Base-by-base conservation (phyloP, 2,329 filamentous ascomycete species). In the Aquanectria penicillioides region DNA sequence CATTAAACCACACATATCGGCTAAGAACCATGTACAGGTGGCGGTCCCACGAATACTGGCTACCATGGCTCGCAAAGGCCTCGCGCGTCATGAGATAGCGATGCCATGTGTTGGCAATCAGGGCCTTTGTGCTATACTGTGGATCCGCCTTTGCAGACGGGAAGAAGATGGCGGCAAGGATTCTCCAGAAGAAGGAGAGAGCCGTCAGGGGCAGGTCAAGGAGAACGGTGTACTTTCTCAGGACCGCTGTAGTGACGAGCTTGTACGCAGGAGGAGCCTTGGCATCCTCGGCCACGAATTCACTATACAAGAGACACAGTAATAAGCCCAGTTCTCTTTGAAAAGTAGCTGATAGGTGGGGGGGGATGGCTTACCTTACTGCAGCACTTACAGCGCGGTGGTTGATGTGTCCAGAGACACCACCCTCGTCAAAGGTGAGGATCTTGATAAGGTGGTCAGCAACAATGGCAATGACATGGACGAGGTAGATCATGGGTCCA, bases 1-100 rank as follows among this genome's bases (percentile, higher is more conserved):
- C 38, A 41, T 41, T 41, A 41, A 41, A 41, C 38, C 38, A 41
- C 20, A 41, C 38, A 26, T 41, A 41, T n/a, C 38, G 38, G 18
- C 38, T 41, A 20, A 41, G 20, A 12, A 41, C 11, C 20, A 41
- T 26, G 22, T 41, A 41, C 20, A 41, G 15, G 38, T 26, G 38
- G 6, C 38, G 38, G 18, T 41, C 38, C 38, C 38, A 41, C 15
- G 38, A 41, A 13, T 41, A 41, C 13, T 41, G 38, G 13, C 38
- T 41, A 4, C 13, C 38, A 15, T 41, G 38, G 22, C 38, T 25
- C 18, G 38, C 20, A 25, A 41, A 41, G 5, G 38, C 38, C 38
- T 41, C 26, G 6, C 38, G 20, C 6, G 38, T 41, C 38, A 41
- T 8, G 7, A 13, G 18, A n/a, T 41, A 41, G 25, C 38, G 25